Evolutionary conservation across 1,284 basidiomycete species (phyloP), one percentile per base, ranked within the genome.

Genomic region (Trichosporon inkin): DNA sequence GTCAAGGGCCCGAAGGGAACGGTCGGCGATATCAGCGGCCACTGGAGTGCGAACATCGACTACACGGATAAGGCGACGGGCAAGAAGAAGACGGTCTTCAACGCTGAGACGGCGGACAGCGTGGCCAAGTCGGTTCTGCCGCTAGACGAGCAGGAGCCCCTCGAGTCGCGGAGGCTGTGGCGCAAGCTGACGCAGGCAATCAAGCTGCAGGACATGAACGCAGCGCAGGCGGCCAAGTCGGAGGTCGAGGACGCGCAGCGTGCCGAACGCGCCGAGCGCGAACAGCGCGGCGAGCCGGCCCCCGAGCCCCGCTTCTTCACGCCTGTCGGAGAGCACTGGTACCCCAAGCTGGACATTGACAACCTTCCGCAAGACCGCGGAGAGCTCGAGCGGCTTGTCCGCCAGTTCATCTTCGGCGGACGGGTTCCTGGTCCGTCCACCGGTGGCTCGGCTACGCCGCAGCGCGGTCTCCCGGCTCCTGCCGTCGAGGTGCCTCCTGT

Each of bases 81-180:
- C 20, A 80, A 86, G 71, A 89, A 84, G 76, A 84, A 87, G 56
- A 82, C 88, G 7, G 74, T 98, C 28, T 99, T 99, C 67, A 90
- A 99, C 77, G 92, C 88, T 1, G 75, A 82, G 85, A 86, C 70
- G 84, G 88, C 32, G 79, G 85, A 85, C 61, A 80, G 89, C 10
- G 86, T 85, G 20, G 87, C 89, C 2, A 98, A 96, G 79, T 86
- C 84, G 71, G 89, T 95, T 6, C 81, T 85, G 14, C 86, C 92
- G 0, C 90, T 94, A 72, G 83, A 85, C 8, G 85, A 94, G 68
- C 96, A 99, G 75, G 92, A 96, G 71, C 83, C 84, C 17, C 89
- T 92, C 70, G 96, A 99, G 79, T 94, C 91, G 36, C 84, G 89
- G 72, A 81, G 88, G 88, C 79, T 98, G 55, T 99, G 95, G 95